Evolutionary conservation across 371 early-diverging fungal species (phyloP).

Genomic region (Rhizopus microsporus): DNA sequence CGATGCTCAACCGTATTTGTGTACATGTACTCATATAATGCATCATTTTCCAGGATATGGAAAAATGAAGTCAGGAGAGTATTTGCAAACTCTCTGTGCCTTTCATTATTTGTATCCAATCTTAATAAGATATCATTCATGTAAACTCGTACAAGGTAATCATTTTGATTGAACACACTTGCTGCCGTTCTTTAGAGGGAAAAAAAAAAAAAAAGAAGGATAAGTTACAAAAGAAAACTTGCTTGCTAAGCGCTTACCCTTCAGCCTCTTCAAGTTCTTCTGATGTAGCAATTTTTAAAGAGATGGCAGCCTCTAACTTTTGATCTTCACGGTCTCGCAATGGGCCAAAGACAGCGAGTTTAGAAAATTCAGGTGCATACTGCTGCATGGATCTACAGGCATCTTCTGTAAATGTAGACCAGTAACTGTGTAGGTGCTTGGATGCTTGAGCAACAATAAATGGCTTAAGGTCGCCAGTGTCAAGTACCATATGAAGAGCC

Average conservation of each 20-base stretch:
- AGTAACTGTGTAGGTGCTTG: slow-evolving; percentile 32
- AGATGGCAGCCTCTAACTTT: slow-evolving; percentile 54
- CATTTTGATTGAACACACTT: slow-evolving; percentile 42
- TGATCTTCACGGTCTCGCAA: slow-evolving; percentile 57
- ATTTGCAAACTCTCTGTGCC: slow-evolving; percentile 36
- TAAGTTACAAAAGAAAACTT: not conserved
- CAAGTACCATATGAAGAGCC: slow-evolving; percentile 34
- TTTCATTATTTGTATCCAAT: slow-evolving; percentile 30
- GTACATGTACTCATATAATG: slow-evolving; percentile 34
- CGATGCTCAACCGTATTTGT: slow-evolving; percentile 49
- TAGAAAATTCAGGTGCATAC: slow-evolving; percentile 39
- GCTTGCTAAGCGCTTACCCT: slow-evolving; percentile 27
- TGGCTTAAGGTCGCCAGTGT: slow-evolving; percentile 42
- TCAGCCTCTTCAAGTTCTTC: slow-evolving; percentile 32
- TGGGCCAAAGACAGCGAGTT: slow-evolving; percentile 57
- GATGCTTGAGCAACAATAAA: slow-evolving; percentile 38
- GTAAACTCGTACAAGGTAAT: slow-evolving; percentile 59
- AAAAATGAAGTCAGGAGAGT: slow-evolving; percentile 38
- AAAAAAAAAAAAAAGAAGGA: not conserved
- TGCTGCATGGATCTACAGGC: slow-evolving; percentile 39
- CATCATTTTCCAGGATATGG: slow-evolving; percentile 16
- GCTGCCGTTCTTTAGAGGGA: slow-evolving; percentile 32
- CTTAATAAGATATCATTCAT: slow-evolving; percentile 56
- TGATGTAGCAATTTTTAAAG: slow-evolving; percentile 38
- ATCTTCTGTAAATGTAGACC: slow-evolving; percentile 32